Evolutionary conservation across 306 rosid genomes (phyloP).

Genomic region (Cicer chorassanicum): DNA sequence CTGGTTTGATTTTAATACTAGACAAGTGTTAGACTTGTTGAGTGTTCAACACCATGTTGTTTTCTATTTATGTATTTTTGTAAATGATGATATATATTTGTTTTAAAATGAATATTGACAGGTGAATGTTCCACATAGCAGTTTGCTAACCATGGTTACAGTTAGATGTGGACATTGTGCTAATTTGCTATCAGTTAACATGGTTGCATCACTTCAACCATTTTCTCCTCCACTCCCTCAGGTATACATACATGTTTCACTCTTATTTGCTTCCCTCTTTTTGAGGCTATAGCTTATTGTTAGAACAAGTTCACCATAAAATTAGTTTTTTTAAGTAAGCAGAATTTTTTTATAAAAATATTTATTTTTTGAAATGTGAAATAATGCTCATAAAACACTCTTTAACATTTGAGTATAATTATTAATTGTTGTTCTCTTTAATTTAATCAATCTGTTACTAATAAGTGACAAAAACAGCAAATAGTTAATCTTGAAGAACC

Average conservation of each 20-base stretch:
- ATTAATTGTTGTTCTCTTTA: neutral
- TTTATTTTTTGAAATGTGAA: too few relatives aligned
- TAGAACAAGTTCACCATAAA: too few relatives aligned
- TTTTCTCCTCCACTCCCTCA: conserved; percentile 65
- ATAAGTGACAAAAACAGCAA: conserved; percentile 62
- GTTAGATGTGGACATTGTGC: conserved; percentile 98
- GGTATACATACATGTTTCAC: conserved; percentile 36
- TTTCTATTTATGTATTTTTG: too few relatives aligned
- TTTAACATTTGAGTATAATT: too few relatives aligned
- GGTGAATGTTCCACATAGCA: conserved; percentile 95
- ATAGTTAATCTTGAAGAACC: conserved; percentile 58
- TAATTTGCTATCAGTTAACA: conserved; percentile 83
- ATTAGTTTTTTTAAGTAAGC: too few relatives aligned
- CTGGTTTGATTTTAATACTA: too few relatives aligned
- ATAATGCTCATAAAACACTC: too few relatives aligned
- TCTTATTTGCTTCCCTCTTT: conserved; percentile 6
- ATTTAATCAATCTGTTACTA: conserved; percentile 22
- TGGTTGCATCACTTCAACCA: conserved; percentile 71
- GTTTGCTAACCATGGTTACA: conserved; percentile 69
- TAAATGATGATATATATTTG: neutral
- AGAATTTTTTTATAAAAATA: too few relatives aligned
- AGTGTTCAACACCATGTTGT: neutral
- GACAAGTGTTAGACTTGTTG: neutral
- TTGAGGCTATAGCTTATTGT: conserved; percentile 14
- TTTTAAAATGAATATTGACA: conserved; percentile 47